Percentiles rank a stretch among this genome's conserved stretches.
Conservation (phyloP, 2,329 filamentous ascomycete genomes). For the Colletotrichum paranaense region DNA sequence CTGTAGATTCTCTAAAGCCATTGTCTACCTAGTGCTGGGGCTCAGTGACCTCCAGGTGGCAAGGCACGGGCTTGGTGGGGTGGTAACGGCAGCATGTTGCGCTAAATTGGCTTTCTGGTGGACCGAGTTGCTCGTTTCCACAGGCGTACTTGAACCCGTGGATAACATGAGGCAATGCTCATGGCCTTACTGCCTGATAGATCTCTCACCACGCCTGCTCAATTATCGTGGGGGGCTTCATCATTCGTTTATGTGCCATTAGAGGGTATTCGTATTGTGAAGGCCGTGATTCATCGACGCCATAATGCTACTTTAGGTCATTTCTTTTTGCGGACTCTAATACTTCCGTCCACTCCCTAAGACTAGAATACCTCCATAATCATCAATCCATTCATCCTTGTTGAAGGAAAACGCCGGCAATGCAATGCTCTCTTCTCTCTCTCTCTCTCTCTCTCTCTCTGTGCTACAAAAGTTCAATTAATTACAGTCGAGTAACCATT, state of each 20-base stretch:
- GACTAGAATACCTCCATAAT: constrained; percentile 1
- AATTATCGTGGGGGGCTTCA: not conserved
- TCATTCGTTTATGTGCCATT: constrained; percentile 6
- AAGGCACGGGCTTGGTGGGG: not conserved
- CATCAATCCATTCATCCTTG: constrained; percentile 3
- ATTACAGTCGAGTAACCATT: not conserved
- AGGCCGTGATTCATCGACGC: constrained; percentile 32
- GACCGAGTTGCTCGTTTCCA: not conserved
- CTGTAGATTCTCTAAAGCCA: too few species aligned
- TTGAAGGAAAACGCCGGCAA: constrained; percentile 8
- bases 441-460: not conserved
- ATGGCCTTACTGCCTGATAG: not conserved
- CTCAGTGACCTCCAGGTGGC: not conserved
- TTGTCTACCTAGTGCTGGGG: not conserved
- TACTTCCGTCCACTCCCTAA: not conserved
- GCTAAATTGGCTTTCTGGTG: not conserved
- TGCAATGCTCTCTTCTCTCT: not conserved
- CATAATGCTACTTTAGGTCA: not conserved
- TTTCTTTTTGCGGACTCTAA: not conserved
- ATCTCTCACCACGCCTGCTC: not conserved
- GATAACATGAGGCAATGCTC: not conserved
- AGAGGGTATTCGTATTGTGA: constrained; percentile 26
- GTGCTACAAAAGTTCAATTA: not conserved
- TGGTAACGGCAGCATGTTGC: not conserved
- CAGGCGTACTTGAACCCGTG: not conserved